Conservation (phyloP, 2,329 filamentous ascomycete genomes). For the Fusarium marasasianum region DNA sequence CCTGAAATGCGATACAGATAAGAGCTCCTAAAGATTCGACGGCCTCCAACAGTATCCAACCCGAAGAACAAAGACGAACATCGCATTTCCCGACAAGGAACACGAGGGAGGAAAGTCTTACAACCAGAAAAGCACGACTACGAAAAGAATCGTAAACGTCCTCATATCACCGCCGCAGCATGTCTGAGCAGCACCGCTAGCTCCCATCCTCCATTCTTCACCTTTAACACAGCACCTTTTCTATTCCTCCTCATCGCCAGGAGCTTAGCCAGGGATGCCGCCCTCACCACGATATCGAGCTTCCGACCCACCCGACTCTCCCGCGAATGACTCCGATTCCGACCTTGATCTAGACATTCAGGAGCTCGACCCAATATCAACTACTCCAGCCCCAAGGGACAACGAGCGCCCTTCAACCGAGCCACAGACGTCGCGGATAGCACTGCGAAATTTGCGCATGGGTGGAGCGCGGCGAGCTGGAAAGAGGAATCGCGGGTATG, state of each 20-base stretch:
- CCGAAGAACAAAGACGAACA: conserved; percentile 9
- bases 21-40: conserved; percentile 24
- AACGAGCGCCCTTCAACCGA: conserved; percentile 47
- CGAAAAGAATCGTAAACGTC: neutral
- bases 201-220: conserved; percentile 23
- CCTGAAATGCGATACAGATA: conserved; percentile 31
- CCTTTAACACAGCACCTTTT: conserved; percentile 25
- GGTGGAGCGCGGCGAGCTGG: conserved; percentile 66
- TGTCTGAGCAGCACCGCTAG: conserved; percentile 39
- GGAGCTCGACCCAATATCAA: conserved; percentile 76
- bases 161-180: conserved; percentile 31
- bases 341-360: conserved; percentile 83
- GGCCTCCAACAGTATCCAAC: conserved; percentile 16
- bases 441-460: conserved; percentile 76
- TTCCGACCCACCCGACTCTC: conserved; percentile 71
- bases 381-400: conserved; percentile 46
- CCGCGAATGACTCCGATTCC: conserved; percentile 73
- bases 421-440: conserved; percentile 68
- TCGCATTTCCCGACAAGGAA: neutral
- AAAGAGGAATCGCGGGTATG: conserved; percentile 66
- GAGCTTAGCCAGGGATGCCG: conserved; percentile 62
- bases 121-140: neutral
- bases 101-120: neutral
- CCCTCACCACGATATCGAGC: conserved; percentile 60
- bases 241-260: conserved; percentile 18